Percentiles rank a stretch among this genome's conserved stretches.
phyloP scores from a whole-genome alignment of 2,329 filamentous ascomycete species.

The Aspergillus fructus region DNA sequence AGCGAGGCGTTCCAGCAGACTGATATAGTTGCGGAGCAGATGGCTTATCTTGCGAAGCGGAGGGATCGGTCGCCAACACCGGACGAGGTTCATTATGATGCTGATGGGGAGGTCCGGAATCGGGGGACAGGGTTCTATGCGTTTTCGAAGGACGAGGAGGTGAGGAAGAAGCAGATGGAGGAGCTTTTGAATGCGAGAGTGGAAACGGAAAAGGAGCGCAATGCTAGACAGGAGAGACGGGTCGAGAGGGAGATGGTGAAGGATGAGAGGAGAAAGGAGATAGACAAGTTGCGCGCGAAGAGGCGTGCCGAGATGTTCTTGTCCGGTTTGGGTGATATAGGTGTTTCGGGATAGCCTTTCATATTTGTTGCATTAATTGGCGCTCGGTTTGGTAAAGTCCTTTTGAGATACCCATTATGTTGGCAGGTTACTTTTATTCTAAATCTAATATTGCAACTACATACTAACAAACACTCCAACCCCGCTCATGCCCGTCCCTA shows the following conservation, averaged over 20 bases:
- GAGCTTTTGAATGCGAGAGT: slow-evolving; percentile 65
- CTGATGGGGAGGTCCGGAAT: slow-evolving; percentile 75
- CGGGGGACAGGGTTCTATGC: slow-evolving; percentile 91
- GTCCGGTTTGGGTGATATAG: slow-evolving; percentile 51
- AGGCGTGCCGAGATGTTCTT: slow-evolving; percentile 73
- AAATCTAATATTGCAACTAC: slow-evolving; percentile 5
- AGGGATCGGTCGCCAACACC: slow-evolving; percentile 78
- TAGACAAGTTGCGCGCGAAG: slow-evolving; percentile 57
- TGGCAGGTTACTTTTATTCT: slow-evolving; percentile 6
- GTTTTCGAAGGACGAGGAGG: slow-evolving; percentile 74
- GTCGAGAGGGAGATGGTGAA: slow-evolving; percentile 62
- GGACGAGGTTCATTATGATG: slow-evolving; percentile 80
- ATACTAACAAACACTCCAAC: not conserved
- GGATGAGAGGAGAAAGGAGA: slow-evolving; percentile 54
- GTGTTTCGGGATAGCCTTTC: slow-evolving; percentile 5
- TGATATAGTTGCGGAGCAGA: slow-evolving; percentile 61
- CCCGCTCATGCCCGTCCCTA: not conserved
- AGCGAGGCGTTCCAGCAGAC: slow-evolving; percentile 77
- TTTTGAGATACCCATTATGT: slow-evolving; percentile 14
- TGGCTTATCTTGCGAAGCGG: slow-evolving; percentile 75
- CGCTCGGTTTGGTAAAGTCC: not conserved
- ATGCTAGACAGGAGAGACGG: slow-evolving; percentile 56
- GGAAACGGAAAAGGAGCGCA: slow-evolving; percentile 66
- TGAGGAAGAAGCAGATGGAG: slow-evolving; percentile 71
- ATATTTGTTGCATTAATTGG: not conserved